These are phyloP conservation scores for Sporothrix protearum DNA, from an alignment of 2,329 filamentous ascomycete species.

Conservation along the genomic window DNA sequence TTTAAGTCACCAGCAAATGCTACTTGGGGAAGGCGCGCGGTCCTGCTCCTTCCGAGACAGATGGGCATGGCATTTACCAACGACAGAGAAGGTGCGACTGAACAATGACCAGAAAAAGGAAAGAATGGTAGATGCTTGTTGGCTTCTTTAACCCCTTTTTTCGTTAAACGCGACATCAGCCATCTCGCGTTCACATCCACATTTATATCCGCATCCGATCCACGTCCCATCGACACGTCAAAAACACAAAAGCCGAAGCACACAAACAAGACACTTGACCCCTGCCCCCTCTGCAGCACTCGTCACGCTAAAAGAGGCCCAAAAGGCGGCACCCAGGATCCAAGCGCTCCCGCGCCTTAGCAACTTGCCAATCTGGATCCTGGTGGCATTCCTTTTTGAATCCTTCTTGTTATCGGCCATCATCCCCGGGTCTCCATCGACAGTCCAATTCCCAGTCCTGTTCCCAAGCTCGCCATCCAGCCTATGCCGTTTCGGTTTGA, in stretches of 20 bases:
- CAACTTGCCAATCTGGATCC: neutral
- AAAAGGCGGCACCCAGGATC: neutral
- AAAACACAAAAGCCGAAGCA: neutral
- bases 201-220: neutral
- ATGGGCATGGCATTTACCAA: neutral
- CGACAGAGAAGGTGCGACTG: neutral
- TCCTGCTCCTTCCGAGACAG: neutral
- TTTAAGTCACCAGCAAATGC: neutral
- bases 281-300: neutral
- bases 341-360: conserved; percentile 2
- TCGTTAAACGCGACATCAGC: neutral
- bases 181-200: too few species aligned
- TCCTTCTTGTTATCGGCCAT: neutral
- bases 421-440: neutral
- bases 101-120: neutral
- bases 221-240: neutral
- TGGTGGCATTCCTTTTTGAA: neutral
- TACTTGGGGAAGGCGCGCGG: neutral
- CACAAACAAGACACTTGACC: neutral
- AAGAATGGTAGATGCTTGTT: neutral
- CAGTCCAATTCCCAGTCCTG: neutral
- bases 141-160: neutral
- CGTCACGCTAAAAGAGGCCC: conserved; percentile 14
- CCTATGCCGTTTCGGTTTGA: neutral
- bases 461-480: neutral